Conservation (phyloP, 179 eudicot species). For the Patellifolia procumbens region DNA sequence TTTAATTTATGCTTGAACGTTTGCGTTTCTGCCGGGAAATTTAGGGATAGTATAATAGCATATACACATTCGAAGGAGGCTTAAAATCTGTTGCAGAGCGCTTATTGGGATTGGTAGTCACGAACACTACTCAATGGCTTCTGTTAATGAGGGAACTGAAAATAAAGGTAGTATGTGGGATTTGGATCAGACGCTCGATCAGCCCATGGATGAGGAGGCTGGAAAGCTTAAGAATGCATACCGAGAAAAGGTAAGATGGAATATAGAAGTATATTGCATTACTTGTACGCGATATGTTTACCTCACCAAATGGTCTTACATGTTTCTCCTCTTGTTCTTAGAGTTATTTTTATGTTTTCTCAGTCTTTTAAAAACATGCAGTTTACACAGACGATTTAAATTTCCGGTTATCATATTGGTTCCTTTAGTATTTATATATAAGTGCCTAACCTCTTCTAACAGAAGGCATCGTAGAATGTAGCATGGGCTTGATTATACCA, state of each 20-base stretch:
- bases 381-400: neutral
- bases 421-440: neutral
- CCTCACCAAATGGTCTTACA: neutral
- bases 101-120: neutral
- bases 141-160: slow-evolving; percentile 42
- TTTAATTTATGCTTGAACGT: slow-evolving; percentile 8
- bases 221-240: slow-evolving; percentile 77
- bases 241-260: slow-evolving; percentile 67
- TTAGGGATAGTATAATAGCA: neutral
- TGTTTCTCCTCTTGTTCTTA: neutral
- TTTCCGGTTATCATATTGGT: neutral
- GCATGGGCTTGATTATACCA: neutral
- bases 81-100: slow-evolving; percentile 2
- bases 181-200: slow-evolving; percentile 96
- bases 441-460: neutral
- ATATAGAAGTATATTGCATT: neutral
- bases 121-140: slow-evolving; percentile 30
- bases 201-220: slow-evolving; percentile 99
- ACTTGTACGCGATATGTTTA: neutral
- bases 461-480: neutral
- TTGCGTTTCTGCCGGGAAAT: slow-evolving; percentile 1
- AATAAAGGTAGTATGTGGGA: slow-evolving; percentile 88
- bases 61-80: neutral
- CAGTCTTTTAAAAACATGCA: neutral
- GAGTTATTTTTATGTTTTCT: neutral